Conservation (phyloP, 2,329 filamentous ascomycete species). For the Epichloe amarillans region DNA sequence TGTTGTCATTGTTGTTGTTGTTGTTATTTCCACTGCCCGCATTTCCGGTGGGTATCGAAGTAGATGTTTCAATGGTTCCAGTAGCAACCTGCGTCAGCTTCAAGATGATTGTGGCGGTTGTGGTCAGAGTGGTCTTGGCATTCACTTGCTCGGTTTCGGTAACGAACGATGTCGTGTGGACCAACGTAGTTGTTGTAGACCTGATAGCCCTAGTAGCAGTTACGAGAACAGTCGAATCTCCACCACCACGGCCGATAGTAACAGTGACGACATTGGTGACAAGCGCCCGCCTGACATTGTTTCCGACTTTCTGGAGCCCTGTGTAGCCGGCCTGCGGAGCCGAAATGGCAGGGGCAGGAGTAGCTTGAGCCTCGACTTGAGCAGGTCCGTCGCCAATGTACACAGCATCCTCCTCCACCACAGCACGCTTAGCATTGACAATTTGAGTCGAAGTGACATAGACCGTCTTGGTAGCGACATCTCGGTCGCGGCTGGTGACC, state of each 20-base stretch:
- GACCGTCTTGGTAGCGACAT: slow-evolving; percentile 22
- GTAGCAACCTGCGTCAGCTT: slow-evolving; percentile 21
- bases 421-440: slow-evolving; percentile 21
- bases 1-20: slow-evolving; percentile 2
- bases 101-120: slow-evolving; percentile 23
- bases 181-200: slow-evolving; percentile 18
- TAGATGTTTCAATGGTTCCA: slow-evolving; percentile 16
- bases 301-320: slow-evolving; percentile 6
- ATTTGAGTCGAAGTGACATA: slow-evolving; percentile 22
- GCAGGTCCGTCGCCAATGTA: slow-evolving; percentile 2
- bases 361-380: slow-evolving; percentile 9
- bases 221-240: slow-evolving; percentile 14
- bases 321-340: slow-evolving; percentile 9
- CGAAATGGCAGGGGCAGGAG: slow-evolving; percentile 7
- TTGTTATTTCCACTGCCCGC: slow-evolving; percentile 11
- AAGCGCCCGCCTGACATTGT: slow-evolving; percentile 22
- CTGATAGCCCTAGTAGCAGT: slow-evolving; percentile 19
- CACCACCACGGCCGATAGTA: slow-evolving; percentile 12
- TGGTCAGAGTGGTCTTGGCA: slow-evolving; percentile 25
- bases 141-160: slow-evolving; percentile 21
- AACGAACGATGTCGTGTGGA: slow-evolving; percentile 17
- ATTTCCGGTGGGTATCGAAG: slow-evolving; percentile 13
- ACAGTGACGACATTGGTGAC: slow-evolving; percentile 20
- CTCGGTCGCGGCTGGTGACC: slow-evolving; percentile 21
- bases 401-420: slow-evolving; percentile 1